phyloP scores from a whole-genome alignment of 2,329 filamentous ascomycete species.

The Ceratocystis cubensis region DNA sequence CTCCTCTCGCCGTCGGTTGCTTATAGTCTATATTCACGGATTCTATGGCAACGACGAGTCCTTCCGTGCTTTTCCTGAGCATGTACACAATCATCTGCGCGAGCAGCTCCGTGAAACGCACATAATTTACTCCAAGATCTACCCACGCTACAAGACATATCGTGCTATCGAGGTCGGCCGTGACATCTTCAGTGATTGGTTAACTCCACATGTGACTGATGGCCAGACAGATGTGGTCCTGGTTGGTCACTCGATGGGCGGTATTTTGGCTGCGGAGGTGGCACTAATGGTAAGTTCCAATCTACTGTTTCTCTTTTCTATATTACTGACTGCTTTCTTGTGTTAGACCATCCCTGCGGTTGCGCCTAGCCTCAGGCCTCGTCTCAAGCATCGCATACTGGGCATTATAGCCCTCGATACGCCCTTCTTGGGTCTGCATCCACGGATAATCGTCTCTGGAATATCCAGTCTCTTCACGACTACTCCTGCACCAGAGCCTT shows the following conservation, averaged over 20 bases:
- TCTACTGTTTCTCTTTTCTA: neutral
- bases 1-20: conserved; percentile 40
- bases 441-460: conserved; percentile 71
- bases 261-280: conserved; percentile 68
- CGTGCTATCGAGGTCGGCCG: conserved; percentile 58
- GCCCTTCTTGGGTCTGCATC: conserved; percentile 79
- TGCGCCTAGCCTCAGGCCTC: neutral
- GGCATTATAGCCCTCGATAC: conserved; percentile 75
- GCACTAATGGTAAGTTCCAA: conserved; percentile 42
- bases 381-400: conserved; percentile 60
- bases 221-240: conserved; percentile 63
- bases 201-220: conserved; percentile 60
- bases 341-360: neutral
- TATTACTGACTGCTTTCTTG: neutral
- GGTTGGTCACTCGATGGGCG: conserved; percentile 83
- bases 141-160: conserved; percentile 67
- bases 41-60: conserved; percentile 83
- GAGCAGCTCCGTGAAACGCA: conserved; percentile 57
- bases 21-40: conserved; percentile 77
- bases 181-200: conserved; percentile 74
- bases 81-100: conserved; percentile 65
- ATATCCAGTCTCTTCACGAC: conserved; percentile 62
- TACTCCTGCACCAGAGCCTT: conserved; percentile 23
- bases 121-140: conserved; percentile 75
- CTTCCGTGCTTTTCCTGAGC: conserved; percentile 76